Percentiles rank a stretch among this genome's conserved stretches.
phyloP scores from a whole-genome alignment of 2,329 filamentous ascomycete species.

The Trichoderma sp. region DNA sequence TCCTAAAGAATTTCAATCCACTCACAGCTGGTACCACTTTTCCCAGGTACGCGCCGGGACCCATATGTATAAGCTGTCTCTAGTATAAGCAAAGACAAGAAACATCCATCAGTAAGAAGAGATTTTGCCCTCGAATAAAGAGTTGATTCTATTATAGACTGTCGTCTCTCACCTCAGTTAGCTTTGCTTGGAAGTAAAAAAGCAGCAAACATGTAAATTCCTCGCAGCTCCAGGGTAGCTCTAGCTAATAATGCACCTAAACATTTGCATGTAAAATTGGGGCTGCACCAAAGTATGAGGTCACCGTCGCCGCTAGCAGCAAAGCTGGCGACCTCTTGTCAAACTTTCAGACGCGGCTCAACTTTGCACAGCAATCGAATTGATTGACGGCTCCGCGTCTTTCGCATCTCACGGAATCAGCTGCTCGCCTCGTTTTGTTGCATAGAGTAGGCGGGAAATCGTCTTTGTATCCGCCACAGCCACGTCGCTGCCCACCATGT shows the following conservation, averaged over 20 bases:
- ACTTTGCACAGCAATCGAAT: background rate
- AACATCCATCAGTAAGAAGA: background rate
- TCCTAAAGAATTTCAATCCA: background rate
- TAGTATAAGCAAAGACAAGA: background rate
- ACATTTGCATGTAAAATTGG: conserved; percentile 21
- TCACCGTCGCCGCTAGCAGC: conserved; percentile 27
- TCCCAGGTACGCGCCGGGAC: background rate
- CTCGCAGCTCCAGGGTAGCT: background rate
- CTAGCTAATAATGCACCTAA: too few relatives aligned
- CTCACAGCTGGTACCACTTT: background rate
- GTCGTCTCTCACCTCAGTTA: background rate
- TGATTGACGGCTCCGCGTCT: background rate
- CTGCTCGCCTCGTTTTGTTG: background rate
- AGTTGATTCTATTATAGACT: background rate
- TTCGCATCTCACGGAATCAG: background rate
- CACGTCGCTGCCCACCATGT: conserved; percentile 31
- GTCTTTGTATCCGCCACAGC: background rate
- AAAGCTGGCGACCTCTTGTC: conserved; percentile 18
- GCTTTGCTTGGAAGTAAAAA: fast-evolving
- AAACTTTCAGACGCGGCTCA: conserved; percentile 11
- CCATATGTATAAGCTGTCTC: background rate
- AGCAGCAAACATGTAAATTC: background rate
- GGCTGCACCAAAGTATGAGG: conserved; percentile 27
- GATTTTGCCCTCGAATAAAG: background rate
- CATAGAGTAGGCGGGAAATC: background rate